Evolutionary conservation across 2,329 filamentous ascomycete species (phyloP).

Genomic region (Aspergillus sergii): DNA sequence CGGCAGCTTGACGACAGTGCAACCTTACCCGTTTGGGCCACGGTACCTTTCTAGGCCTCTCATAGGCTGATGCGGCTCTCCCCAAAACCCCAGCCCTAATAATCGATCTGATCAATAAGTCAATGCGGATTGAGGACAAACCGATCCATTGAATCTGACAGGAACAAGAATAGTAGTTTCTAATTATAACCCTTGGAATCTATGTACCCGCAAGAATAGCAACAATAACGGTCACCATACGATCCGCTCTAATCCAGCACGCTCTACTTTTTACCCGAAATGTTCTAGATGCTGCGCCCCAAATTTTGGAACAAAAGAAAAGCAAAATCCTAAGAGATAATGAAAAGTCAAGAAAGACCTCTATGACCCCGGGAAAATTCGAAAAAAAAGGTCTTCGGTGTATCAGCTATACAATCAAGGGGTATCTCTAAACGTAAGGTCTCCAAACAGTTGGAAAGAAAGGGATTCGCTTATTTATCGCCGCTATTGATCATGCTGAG

Average conservation of each 20-base stretch:
- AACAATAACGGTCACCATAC: not conserved
- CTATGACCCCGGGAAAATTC: constrained; percentile 10
- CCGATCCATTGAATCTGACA: not conserved
- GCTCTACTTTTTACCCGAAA: constrained; percentile 3
- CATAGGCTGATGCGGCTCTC: constrained; percentile 21
- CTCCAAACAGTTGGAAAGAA: not conserved
- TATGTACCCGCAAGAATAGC: not conserved
- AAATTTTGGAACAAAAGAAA: constrained; percentile 13
- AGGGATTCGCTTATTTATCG: constrained; percentile 30
- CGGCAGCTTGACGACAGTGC: constrained; percentile 20
- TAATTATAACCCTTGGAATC: not conserved
- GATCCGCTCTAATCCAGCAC: not conserved
- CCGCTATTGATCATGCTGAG: constrained; percentile 58
- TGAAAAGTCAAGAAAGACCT: constrained; percentile 7
- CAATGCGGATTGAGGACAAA: not conserved
- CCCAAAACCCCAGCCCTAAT: constrained; percentile 20
- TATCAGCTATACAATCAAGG: constrained; percentile 18
- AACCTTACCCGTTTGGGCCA: constrained; percentile 30
- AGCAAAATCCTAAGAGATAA: not conserved
- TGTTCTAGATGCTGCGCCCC: constrained; percentile 23
- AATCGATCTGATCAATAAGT: not conserved
- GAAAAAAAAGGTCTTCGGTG: constrained; percentile 12
- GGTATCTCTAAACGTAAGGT: constrained; percentile 38
- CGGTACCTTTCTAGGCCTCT: constrained; percentile 17
- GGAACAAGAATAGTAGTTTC: not conserved